Base-by-base conservation (phyloP, 192 early-diverging fungal genomes). In the Backusella mclennaniae region DNA sequence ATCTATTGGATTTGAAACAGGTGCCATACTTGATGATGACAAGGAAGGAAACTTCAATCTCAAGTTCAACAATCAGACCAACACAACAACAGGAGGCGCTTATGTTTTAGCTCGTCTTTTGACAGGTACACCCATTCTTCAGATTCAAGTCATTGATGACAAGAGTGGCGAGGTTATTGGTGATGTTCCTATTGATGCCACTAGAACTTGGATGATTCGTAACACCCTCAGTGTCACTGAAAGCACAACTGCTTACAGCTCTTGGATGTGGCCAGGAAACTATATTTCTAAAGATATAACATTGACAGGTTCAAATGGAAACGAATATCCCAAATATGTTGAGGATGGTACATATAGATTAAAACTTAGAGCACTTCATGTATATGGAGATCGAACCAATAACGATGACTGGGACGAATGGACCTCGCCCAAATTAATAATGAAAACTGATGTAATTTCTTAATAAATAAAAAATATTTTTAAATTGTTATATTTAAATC, bases 241-340 rank as follows among this genome's bases (percentile, higher is more conserved):
- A 12, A 68, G 73, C n/a, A 70, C 73, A 11, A 68, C 35, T 14
- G 68, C 59, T 17, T 79, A 71, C 21, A 41, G 75, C 14, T 56
- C 67, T 5, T 79, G 78, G 78, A 52, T 46, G 33, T 79, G 78
- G 78, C 42, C 56, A 33, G 74, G 74, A 35, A 29, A 69, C 8
- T 79, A 79, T 69, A 35, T 79, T 31, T 73, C 77, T 6, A 39
- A 69, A 26, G 73, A 79, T 38, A 46, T 74, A 11, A 79, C 78
- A 5, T 12, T 79, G 1, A 66, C 29, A 14, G 74, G 78, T 9
- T 38, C 69, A 2, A 75, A 75, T 33, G 53, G 35, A n/a, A 46
- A 56, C 0, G 66, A 35, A 41, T 14, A 71, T 19, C 59, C 74
- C 9, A 38, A 59, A 29, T 35, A 41, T 7, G 6, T 79, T 17